Conservation (phyloP, 2,329 filamentous ascomycete genomes). For the Nemania diffusa region DNA sequence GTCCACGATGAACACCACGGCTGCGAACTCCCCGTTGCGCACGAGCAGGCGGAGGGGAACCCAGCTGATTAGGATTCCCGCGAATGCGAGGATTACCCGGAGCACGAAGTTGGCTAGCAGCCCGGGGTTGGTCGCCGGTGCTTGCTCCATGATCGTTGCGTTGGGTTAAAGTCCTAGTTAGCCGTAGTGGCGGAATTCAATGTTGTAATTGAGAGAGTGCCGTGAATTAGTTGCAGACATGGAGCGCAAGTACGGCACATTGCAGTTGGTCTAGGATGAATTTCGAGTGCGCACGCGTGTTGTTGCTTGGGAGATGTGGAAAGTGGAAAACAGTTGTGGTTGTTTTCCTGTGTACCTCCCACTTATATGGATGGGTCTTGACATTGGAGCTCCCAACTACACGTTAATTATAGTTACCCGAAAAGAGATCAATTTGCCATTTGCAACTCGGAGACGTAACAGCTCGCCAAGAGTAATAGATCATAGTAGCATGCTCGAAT, state of each 20-base stretch:
- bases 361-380: too few species aligned
- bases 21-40: conserved; percentile 65
- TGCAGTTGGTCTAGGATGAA: background rate
- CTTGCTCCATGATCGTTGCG: conserved; percentile 18
- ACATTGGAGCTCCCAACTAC: too few species aligned
- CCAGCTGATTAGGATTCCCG: conserved; percentile 59
- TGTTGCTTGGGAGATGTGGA: background rate
- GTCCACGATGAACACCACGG: conserved; percentile 59
- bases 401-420: too few species aligned
- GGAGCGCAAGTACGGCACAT: background rate
- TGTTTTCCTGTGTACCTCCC: background rate
- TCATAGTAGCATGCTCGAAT: too few species aligned
- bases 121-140: conserved; percentile 34
- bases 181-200: background rate
- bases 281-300: background rate
- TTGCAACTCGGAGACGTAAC: too few species aligned
- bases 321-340: background rate
- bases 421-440: too few species aligned
- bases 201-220: background rate
- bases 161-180: background rate
- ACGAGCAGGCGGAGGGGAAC: conserved; percentile 63
- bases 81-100: conserved; percentile 59
- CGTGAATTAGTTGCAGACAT: background rate
- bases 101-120: conserved; percentile 59
- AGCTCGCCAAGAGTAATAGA: too few species aligned